Percentiles rank a stretch among this genome's conserved stretches.
phyloP scores from a whole-genome alignment of 176 grass and related monocot genomes.

The Bolboschoenus planiculmis region DNA sequence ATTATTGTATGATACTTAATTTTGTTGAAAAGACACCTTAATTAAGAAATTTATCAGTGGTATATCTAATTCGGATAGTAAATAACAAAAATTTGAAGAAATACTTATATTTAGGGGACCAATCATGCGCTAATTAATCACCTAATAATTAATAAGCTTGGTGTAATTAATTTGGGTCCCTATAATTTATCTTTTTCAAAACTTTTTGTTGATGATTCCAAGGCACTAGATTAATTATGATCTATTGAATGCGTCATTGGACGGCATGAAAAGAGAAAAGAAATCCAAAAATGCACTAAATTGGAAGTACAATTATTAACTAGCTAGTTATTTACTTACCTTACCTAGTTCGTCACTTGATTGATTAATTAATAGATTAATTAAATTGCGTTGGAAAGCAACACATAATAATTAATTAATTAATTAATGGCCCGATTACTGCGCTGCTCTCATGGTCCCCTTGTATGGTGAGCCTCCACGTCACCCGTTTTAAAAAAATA shows the following conservation, averaged over 20 bases:
- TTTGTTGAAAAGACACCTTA: too few species aligned
- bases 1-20: too few species aligned
- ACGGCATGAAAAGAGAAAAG: neutral
- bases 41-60: too few species aligned
- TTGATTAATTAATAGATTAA: neutral
- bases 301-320: neutral
- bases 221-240: neutral
- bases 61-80: too few species aligned
- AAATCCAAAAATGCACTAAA: neutral
- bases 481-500: neutral
- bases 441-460: constrained; percentile 7
- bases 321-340: neutral
- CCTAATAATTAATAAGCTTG: too few species aligned
- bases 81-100: too few species aligned
- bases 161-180: too few species aligned
- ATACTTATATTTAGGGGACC: too few species aligned
- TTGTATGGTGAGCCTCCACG: constrained; percentile 2
- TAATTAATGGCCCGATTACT: neutral
- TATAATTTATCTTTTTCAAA: too few species aligned
- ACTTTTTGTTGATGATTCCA: constrained; percentile 4
- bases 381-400: neutral
- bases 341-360: neutral
- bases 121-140: too few species aligned
- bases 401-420: neutral
- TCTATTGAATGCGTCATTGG: neutral